Conservation (phyloP, 164 flowering plant species). For the Liriodendron chinense region DNA sequence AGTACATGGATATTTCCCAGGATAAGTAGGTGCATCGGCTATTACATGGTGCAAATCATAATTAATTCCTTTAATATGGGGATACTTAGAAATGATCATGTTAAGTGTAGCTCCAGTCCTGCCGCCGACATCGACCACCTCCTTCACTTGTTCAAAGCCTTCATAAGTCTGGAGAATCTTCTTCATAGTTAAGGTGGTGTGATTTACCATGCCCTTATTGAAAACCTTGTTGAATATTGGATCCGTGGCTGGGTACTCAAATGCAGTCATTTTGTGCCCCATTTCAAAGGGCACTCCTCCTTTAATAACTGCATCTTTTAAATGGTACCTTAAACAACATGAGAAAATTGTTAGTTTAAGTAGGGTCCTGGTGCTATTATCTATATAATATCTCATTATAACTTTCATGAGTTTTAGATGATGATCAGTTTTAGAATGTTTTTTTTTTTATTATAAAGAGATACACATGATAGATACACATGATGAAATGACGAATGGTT, state of each 20-base stretch:
- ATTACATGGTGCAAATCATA: constrained; percentile 10
- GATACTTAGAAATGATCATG: not conserved
- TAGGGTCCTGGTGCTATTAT: no score
- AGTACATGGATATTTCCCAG: not conserved
- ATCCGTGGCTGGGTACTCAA: not conserved
- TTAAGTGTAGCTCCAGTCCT: constrained; percentile 6
- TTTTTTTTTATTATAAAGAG: no score
- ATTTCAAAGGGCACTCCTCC: not conserved
- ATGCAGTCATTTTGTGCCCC: not conserved
- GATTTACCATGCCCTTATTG: not conserved
- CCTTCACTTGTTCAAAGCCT: not conserved
- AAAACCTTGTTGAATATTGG: constrained; percentile 3
- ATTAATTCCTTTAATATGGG: constrained; percentile 10
- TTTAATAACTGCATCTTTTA: constrained; percentile 2
- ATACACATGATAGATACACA: no score
- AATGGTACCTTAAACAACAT: not conserved
- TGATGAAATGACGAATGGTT: no score
- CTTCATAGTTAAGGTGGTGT: not conserved
- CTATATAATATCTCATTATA: no score
- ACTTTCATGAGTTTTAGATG: no score
- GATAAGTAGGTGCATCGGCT: not conserved
- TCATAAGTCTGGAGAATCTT: not conserved
- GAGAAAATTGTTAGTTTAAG: not conserved
- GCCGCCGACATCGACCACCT: constrained; percentile 6
- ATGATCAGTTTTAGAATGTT: no score